These are phyloP conservation scores for Phaffia tasmanica DNA, from an alignment of 768 basidiomycete species.

Conservation along the genomic window DNA sequence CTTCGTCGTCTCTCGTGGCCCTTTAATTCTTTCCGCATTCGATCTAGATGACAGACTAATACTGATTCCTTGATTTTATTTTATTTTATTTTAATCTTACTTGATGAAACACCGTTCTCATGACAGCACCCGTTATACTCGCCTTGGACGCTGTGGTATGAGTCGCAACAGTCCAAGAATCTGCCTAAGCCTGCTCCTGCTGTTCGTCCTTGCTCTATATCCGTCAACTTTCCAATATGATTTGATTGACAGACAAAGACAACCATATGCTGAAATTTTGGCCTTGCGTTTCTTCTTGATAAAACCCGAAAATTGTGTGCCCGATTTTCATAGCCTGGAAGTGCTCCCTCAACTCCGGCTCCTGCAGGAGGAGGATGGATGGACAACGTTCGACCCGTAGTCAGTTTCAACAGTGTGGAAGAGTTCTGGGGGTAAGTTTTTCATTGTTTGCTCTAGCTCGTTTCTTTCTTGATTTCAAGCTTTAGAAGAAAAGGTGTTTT, in stretches of 20 bases:
- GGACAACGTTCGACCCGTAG: conserved; percentile 96
- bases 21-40: conserved; percentile 23
- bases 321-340: conserved; percentile 38
- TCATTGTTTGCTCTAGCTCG: neutral
- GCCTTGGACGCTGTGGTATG: conserved; percentile 96
- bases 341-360: conserved; percentile 37
- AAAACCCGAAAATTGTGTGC: conserved; percentile 29
- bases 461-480: neutral
- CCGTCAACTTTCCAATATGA: neutral
- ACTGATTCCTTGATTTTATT: neutral
- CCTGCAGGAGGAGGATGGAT: conserved; percentile 63
- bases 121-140: conserved; percentile 82
- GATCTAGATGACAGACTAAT: too few species aligned
- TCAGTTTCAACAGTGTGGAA: conserved; percentile 91
- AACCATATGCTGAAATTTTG: neutral
- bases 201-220: conserved; percentile 8
- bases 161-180: conserved; percentile 82
- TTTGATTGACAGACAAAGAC: neutral
- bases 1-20: conserved; percentile 18
- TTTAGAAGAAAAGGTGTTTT: too few species aligned
- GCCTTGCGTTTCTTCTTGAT: neutral
- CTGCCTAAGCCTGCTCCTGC: conserved; percentile 56
- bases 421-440: conserved; percentile 91
- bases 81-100: neutral
- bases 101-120: neutral